Evolutionary conservation across 257 asterid species (phyloP).

Genomic region (Dorcoceras hygrometricum): DNA sequence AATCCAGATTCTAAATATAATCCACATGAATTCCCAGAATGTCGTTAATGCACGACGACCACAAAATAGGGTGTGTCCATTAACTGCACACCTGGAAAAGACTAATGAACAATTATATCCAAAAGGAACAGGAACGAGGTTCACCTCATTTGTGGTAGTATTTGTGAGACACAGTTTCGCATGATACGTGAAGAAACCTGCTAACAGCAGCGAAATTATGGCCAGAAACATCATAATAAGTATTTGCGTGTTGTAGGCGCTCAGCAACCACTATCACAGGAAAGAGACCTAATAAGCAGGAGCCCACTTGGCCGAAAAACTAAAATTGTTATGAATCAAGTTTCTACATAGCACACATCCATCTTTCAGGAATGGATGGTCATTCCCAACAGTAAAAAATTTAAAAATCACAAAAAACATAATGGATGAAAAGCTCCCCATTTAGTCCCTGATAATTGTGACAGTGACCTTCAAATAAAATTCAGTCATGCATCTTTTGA

Average conservation of each 20-base stretch:
- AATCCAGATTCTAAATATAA: too few species aligned
- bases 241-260: conserved; percentile 78
- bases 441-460: conserved; percentile 15
- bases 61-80: neutral
- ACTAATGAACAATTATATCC: conserved; percentile 1
- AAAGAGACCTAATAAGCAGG: conserved; percentile 27
- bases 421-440: neutral
- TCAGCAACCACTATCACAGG: conserved; percentile 83
- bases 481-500: conserved; percentile 2
- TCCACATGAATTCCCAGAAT: neutral
- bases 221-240: conserved; percentile 84
- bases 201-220: conserved; percentile 65
- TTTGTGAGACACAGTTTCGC: conserved; percentile 83
- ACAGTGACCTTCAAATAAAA: neutral
- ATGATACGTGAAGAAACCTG: conserved; percentile 89
- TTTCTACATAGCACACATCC: conserved; percentile 8
- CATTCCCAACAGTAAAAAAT: conserved; percentile 1
- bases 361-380: neutral
- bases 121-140: conserved; percentile 21
- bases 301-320: conserved; percentile 17
- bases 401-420: neutral
- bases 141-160: conserved; percentile 96
- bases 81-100: conserved; percentile 10
- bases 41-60: neutral
- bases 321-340: conserved; percentile 4